Evolutionary conservation across 805 yeast species (phyloP).

Genomic region (baker's yeast (Saccharomyces cerevisiae)): DNA sequence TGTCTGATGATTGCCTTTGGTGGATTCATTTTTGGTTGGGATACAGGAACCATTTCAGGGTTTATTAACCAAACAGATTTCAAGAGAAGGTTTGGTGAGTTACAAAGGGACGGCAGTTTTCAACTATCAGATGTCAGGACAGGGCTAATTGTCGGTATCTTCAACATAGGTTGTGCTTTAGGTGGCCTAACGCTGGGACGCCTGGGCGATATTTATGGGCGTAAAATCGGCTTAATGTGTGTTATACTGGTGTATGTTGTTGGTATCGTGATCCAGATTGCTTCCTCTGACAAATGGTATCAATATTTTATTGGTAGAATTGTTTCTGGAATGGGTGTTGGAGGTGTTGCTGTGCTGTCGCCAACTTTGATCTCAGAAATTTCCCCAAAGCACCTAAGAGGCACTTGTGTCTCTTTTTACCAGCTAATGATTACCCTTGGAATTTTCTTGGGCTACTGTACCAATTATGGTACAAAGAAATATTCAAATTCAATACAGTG

Average conservation of each 20-base stretch:
- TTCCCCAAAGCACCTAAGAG: conserved; percentile 39
- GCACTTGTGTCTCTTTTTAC: conserved; percentile 52
- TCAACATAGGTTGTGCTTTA: conserved; percentile 63
- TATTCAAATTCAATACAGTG: conserved; percentile 37
- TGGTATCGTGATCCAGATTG: conserved; percentile 55
- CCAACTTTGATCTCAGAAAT: conserved; percentile 51
- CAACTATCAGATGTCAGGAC: conserved; percentile 42
- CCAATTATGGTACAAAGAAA: conserved; percentile 44
- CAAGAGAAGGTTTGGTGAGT: conserved; percentile 45
- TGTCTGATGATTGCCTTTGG: conserved; percentile 27
- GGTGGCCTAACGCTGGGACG: conserved; percentile 56
- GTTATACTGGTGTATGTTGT: conserved; percentile 50
- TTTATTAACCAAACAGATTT: conserved; percentile 49
- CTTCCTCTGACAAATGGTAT: conserved; percentile 46
- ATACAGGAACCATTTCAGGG: conserved; percentile 70
- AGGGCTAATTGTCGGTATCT: conserved; percentile 49
- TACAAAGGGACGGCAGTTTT: conserved; percentile 22
- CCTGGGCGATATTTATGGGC: conserved; percentile 50
- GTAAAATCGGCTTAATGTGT: conserved; percentile 47
- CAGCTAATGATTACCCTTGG: conserved; percentile 57
- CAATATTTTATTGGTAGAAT: conserved; percentile 60
- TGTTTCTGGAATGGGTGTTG: conserved; percentile 69
- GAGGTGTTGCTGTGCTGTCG: conserved; percentile 62
- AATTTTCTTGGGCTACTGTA: conserved; percentile 62
- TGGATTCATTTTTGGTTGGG: conserved; percentile 56